Base-by-base conservation (phyloP, 495 filamentous ascomycete species). In the Schizothecium vesticola region DNA sequence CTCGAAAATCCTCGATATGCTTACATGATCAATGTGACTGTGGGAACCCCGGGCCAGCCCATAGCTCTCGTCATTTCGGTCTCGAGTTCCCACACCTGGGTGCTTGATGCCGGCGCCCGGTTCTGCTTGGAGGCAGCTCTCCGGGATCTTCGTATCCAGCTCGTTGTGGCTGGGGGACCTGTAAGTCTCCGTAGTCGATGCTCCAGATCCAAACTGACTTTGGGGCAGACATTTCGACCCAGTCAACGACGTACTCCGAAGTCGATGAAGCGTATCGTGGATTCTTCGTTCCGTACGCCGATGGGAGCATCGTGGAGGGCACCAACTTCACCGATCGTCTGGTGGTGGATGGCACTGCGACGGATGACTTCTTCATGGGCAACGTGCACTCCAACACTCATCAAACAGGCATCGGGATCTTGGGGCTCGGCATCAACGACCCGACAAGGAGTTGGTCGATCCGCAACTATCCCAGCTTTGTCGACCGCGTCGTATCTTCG, bases 11-110 rank as follows among this genome's bases (percentile, higher is more conserved):
- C 36, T 19, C 36, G 61, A 43, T 72, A 64, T 63, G 59, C 64
- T 13, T 92, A 91, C 70, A 82, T 82, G 70, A 83, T 86, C 65
- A 88, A 89, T 66, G 75, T 89, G 66, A 83, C 79, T 13, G 72
- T 92, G 61, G 90, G 90, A 26, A 90, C 89, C 8, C 89, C 89
- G 4, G 69, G 77, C 7, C 90, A 92, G 71, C 74, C 71, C 8
- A 63, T 92, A 23, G 78, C 79, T 11, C 69, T 92, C 64, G 80
- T 87, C 66, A 78, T 92, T 65, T 88, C 91, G 72, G 88, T 89
- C 7, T 88, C 88, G 13, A 89, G 87, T 67, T 89, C 88, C 59
- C 89, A 94, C 78, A 78, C 94, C 7, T 96, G 92, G 92, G 81
- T 86, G 21, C 90, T 89, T 70, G 80, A 85, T 21, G 80, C 82